Base-by-base conservation (phyloP, 2,329 filamentous ascomycete species). In the Cladosporium sp. region DNA sequence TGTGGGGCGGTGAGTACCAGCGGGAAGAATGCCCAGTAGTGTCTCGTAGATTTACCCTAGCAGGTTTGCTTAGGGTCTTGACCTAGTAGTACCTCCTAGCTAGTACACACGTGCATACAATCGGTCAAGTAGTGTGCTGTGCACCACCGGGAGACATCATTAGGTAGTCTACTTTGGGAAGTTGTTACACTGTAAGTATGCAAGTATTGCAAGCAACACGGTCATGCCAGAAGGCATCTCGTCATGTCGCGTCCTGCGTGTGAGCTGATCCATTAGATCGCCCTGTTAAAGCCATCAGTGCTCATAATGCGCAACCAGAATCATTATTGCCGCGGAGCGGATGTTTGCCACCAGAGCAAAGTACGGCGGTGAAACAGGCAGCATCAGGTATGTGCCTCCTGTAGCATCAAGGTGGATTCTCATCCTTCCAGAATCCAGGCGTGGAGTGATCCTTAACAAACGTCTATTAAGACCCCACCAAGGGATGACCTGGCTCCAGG, bases 1-100 rank as follows among this genome's bases (percentile, higher is more conserved):
- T 27, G 27, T 27, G 45, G 45, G 45, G 45, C 45, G 45, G 45
- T 48, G 45, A 48, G 36, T 30, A 27, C 36, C 29, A 40, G n/a
- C 19, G 36, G 13, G 16, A 22, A 15, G 4, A 46, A 15, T 41
- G 22, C 39, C 22, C 9, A 5, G 22, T 27, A 27, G 5, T 27
- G 22, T 27, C 22, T 5, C 9, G 22, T 27, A 27, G 22, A 27
- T 27, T 27, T 9, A 27, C 22, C 22, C 22, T 27, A 27, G 9
- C 22, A 27, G 4, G 9, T 27, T 27, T 27, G 22, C 9, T 27
- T 27, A 9, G 22, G 22, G 4, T 27, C 22, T 27, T 27, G 22
- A 27, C 33, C 43, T 38, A 16, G 33, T 29, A 45, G 30, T 20
- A 20, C 42, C 36, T 15, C 42, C 33, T 12, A 25, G 9, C 22